A percentile compares a stretch with the other conserved stretches of the same genome.
Evolutionary conservation across 202 grass and related monocot species (phyloP).

Genomic region (Setaria italica): DNA sequence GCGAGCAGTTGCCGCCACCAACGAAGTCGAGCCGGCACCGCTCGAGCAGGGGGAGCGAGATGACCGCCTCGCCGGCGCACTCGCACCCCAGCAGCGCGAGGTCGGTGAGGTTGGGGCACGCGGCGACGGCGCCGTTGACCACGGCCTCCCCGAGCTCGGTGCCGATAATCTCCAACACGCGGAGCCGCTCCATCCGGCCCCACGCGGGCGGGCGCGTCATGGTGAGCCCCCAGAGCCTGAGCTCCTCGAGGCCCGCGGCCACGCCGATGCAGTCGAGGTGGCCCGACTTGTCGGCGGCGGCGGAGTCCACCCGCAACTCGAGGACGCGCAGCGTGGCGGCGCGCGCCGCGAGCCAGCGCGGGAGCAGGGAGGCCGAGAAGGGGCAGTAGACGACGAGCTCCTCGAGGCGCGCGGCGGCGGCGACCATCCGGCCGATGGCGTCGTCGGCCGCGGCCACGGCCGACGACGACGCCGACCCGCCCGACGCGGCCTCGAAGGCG

Average conservation of each 20-base stretch:
- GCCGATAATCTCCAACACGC: conserved; percentile 75
- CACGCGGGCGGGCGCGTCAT: conserved; percentile 62
- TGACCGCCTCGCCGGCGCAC: conserved; percentile 42
- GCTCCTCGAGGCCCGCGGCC: conserved; percentile 59
- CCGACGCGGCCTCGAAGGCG: conserved; percentile 53
- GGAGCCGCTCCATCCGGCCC: conserved; percentile 60
- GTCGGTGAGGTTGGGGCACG: conserved; percentile 76
- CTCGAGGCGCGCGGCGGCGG: conserved; percentile 58
- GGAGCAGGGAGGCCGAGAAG: conserved; percentile 60
- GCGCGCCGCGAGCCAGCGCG: conserved; percentile 55
- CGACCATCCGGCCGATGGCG: conserved; percentile 76
- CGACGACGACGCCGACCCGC: background rate
- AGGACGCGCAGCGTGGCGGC: conserved; percentile 64
- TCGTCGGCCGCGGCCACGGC: conserved; percentile 45
- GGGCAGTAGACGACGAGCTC: conserved; percentile 93
- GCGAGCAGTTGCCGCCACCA: conserved; percentile 53
- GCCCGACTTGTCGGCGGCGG: conserved; percentile 51
- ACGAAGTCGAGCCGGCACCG: conserved; percentile 86
- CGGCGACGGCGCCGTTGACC: conserved; percentile 64
- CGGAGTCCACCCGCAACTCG: conserved; percentile 83
- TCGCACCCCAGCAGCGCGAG: conserved; percentile 82
- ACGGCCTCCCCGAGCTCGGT: conserved; percentile 53
- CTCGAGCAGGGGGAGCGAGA: conserved; percentile 60
- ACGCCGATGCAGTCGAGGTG: conserved; percentile 63
- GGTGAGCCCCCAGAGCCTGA: conserved; percentile 84